Conservation (phyloP, 1,284 basidiomycete species). For the Cutaneotrichosporon daszewskae region DNA sequence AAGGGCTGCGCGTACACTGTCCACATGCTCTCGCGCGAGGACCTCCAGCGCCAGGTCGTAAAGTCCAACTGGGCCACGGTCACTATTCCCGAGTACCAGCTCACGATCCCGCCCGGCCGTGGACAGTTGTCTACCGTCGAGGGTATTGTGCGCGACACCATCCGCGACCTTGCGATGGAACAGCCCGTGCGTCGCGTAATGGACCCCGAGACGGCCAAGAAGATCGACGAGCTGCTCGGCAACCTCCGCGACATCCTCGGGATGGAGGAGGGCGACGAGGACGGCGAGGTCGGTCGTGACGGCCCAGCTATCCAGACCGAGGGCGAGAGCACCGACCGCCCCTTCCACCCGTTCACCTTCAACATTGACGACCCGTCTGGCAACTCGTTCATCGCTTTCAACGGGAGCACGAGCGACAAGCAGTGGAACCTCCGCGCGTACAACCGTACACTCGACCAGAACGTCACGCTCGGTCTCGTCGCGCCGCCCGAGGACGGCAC, state of each 20-base stretch:
- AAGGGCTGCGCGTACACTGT: conserved; percentile 66
- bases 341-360: conserved; percentile 73
- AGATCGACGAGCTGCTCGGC: conserved; percentile 71
- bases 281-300: conserved; percentile 33
- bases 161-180: conserved; percentile 73
- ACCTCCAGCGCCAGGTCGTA: conserved; percentile 90
- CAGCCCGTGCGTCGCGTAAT: conserved; percentile 83
- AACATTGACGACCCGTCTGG: conserved; percentile 88
- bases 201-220: conserved; percentile 66
- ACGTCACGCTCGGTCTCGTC: conserved; percentile 68
- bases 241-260: conserved; percentile 65
- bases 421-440: conserved; percentile 92
- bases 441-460: conserved; percentile 75
- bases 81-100: conserved; percentile 76
- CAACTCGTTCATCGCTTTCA: conserved; percentile 88
- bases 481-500: conserved; percentile 33
- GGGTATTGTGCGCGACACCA: conserved; percentile 79
- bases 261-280: conserved; percentile 57
- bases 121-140: conserved; percentile 96
- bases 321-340: conserved; percentile 45
- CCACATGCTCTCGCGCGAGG: conserved; percentile 65
- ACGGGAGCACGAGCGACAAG: conserved; percentile 70
- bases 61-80: conserved; percentile 81
- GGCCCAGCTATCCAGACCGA: conserved; percentile 25
- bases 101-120: conserved; percentile 81